These are phyloP conservation scores for Aspergillus sp. DNA, from an alignment of 2,329 filamentous ascomycete genomes.

Conservation along the genomic window DNA sequence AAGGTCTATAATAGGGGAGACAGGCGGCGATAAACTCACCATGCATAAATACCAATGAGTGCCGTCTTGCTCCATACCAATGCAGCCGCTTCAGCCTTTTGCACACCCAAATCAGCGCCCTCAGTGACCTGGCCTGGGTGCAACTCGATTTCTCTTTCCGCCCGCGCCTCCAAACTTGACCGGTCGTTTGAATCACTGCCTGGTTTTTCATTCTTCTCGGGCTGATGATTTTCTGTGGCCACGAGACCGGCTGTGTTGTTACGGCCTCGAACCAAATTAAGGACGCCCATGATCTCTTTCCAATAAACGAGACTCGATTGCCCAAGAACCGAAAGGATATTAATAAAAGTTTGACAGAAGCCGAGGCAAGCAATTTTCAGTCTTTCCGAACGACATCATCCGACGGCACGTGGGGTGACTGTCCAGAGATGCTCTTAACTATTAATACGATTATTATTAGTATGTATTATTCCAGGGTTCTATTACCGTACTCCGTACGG, in stretches of 20 bases:
- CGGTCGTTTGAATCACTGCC: conserved; percentile 10
- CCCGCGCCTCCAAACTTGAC: conserved; percentile 19
- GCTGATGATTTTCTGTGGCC: background rate
- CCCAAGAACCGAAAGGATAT: too few species aligned
- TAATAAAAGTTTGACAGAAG: too few species aligned
- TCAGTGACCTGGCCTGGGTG: conserved; percentile 19
- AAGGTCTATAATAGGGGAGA: background rate
- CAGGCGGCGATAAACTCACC: conserved; percentile 12
- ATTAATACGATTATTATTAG: too few species aligned
- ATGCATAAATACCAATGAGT: conserved; percentile 25
- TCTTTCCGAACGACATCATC: too few species aligned
- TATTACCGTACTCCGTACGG: too few species aligned
- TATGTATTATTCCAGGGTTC: too few species aligned
- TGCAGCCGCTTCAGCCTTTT: conserved; percentile 40
- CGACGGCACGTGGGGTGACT: too few species aligned
- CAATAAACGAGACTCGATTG: too few species aligned
- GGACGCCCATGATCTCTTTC: conserved; percentile 3
- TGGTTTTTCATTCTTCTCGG: conserved; percentile 2
- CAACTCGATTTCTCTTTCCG: conserved; percentile 20
- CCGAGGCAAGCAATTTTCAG: too few species aligned
- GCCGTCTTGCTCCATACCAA: conserved; percentile 38
- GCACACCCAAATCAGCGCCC: conserved; percentile 35
- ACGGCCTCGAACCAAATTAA: conserved; percentile 4
- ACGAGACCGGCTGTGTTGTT: conserved; percentile 1
- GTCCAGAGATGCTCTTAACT: too few species aligned